Percentiles rank a stretch among this genome's conserved stretches.
Conservation (phyloP, 495 filamentous ascomycete genomes). For the Penicillium argentinense region DNA sequence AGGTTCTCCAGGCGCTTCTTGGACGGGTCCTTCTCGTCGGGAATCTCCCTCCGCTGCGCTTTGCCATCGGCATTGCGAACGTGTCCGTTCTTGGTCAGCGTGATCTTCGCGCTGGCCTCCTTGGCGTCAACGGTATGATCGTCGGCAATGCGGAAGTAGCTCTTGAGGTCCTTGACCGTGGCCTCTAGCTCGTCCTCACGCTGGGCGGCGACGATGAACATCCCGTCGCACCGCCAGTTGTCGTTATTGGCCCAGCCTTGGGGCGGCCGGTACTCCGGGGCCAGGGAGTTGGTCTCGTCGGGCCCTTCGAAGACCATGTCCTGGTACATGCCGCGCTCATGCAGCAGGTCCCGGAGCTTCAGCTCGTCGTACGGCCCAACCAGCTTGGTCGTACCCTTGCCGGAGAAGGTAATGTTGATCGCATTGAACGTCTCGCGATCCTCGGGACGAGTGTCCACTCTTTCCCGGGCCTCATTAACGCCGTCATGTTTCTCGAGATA, state of each 20-base stretch:
- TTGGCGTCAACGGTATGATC: background rate
- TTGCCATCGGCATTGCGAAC: slow-evolving; percentile 5
- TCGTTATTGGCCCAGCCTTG: slow-evolving; percentile 3
- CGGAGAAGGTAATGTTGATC: background rate
- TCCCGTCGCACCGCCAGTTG: slow-evolving; percentile 12
- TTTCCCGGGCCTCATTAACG: slow-evolving; percentile 2
- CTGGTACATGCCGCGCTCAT: slow-evolving; percentile 12
- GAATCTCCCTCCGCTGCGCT: background rate
- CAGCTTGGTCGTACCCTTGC: background rate
- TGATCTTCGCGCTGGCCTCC: slow-evolving; percentile 3
- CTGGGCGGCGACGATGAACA: slow-evolving; percentile 15
- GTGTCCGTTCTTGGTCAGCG: slow-evolving; percentile 6
- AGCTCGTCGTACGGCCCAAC: background rate
- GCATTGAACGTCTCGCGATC: slow-evolving; percentile 7
- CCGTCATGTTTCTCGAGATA: background rate
- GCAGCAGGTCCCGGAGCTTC: slow-evolving; percentile 6
- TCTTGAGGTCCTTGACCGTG: slow-evolving; percentile 8
- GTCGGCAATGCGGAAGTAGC: slow-evolving; percentile 8
- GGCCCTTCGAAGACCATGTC: slow-evolving; percentile 12
- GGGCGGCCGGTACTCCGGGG: slow-evolving; percentile 12
- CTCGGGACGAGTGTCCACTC: slow-evolving; percentile 7
- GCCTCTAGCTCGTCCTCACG: slow-evolving; percentile 3
- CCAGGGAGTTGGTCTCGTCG: slow-evolving; percentile 3
- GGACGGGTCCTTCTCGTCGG: background rate
- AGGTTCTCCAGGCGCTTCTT: background rate